A percentile compares a stretch with the other conserved stretches of the same genome.
Conservation (phyloP, 768 basidiomycete species). For the Gelatoporia subvermispora region DNA sequence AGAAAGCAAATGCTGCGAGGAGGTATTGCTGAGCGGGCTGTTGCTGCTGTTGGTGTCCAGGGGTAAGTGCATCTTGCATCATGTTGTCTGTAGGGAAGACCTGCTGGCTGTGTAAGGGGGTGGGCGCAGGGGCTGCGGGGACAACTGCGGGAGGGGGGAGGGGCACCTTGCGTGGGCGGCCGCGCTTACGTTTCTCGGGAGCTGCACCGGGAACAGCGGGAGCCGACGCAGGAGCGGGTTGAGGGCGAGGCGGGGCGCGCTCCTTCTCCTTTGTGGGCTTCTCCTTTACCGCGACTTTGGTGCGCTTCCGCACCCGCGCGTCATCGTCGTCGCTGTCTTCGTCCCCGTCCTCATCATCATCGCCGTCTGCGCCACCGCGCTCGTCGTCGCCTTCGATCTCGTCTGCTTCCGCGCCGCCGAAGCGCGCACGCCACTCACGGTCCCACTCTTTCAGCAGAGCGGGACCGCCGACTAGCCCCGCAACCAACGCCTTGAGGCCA, state of each 20-base stretch:
- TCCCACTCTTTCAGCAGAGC: slow-evolving; percentile 74
- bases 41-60: slow-evolving; percentile 6
- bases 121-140: slow-evolving; percentile 5
- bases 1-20: slow-evolving; percentile 76
- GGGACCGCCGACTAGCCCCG: slow-evolving; percentile 70
- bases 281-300: slow-evolving; percentile 39
- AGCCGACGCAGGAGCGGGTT: slow-evolving; percentile 15
- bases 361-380: slow-evolving; percentile 31
- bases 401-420: slow-evolving; percentile 74
- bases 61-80: slow-evolving; percentile 13
- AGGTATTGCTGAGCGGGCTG: slow-evolving; percentile 54
- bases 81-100: slow-evolving; percentile 12
- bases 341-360: slow-evolving; percentile 47
- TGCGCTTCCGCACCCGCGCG: slow-evolving; percentile 56
- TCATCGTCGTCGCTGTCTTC: slow-evolving; percentile 38
- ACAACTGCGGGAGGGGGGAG: slow-evolving; percentile 36
- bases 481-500: slow-evolving; percentile 64
- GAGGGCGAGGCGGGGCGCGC: slow-evolving; percentile 24
- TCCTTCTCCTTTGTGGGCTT: slow-evolving; percentile 37
- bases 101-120: slow-evolving; percentile 14
- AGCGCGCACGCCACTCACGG: slow-evolving; percentile 62
- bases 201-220: slow-evolving; percentile 31
- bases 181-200: slow-evolving; percentile 80
- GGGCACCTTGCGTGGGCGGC: slow-evolving; percentile 71
- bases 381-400: slow-evolving; percentile 39